Evolutionary conservation across 257 asterid species (phyloP), one percentile per base, ranked within the genome.

Genomic region (Ajuga chamaepitys): DNA sequence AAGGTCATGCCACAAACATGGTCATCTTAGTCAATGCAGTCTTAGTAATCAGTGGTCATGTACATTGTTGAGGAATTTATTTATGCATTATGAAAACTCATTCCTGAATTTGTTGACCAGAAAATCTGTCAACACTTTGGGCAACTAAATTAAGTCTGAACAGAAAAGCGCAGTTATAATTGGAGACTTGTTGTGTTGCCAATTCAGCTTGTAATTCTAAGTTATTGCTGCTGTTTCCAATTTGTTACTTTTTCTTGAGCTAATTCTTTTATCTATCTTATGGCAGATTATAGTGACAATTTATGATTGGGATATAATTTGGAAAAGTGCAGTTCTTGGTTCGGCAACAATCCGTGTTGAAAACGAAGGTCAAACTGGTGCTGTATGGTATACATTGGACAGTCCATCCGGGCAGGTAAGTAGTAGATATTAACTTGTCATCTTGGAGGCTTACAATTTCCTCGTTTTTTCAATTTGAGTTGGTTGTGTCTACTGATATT

Each of bases 261-360:
- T 86, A 70, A 86, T 71, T 65, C 21, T 38, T 58, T 64, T 62
- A 54, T 67, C 64, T 73, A 30, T 76, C 64, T 74, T 61, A 47
- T 79, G 72, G 66, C 99, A 94, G 99, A 85, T 94, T 67, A 86
- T 70, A 70, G 96, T 94, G 78, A 90, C 99, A 25, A 83, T 94
- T 58, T 85, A 88, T 86, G 99, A 94, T 76, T 94, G 99, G 99
- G 99, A 94, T 82, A 90, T 94, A 77, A 82, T 94, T 74, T 94
- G 99, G 99, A 94, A 90, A 86, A 94, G 91, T 86, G 88, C 99
- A 67, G 95, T 94, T 75, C 99, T 94, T 81, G 99, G 99, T 63
- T 83, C 97, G 12, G 96, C 76, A 60, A 79, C 77, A 35, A 80
- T 94, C 73, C 85, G 81, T 68, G 81, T 90, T 64, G 95, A 83